Evolutionary conservation across 176 grass and related monocot species (phyloP).

Genomic region (Avena insularis): DNA sequence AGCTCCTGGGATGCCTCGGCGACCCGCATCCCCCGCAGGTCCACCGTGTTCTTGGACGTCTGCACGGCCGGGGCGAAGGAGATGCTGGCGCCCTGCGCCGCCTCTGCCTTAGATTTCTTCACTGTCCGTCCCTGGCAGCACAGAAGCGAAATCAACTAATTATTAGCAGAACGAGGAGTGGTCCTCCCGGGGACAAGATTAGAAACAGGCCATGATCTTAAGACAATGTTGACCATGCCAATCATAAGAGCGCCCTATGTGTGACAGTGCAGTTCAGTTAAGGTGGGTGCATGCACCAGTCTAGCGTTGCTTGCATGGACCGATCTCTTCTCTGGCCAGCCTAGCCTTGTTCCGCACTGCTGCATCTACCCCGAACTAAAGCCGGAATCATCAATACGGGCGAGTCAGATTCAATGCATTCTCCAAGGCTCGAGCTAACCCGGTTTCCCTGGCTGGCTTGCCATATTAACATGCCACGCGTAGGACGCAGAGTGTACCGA

Average conservation of each 20-base stretch:
- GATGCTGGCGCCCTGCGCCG: not conserved
- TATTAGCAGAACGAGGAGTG: not conserved
- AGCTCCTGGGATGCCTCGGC: slow-evolving; percentile 61
- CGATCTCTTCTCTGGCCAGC: slow-evolving; percentile 37
- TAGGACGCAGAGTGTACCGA: not conserved
- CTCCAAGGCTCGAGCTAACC: slow-evolving; percentile 41
- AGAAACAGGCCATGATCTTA: not conserved
- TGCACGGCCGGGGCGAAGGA: slow-evolving; percentile 64
- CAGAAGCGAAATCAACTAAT: not conserved
- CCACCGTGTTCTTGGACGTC: slow-evolving; percentile 75
- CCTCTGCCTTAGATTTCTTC: slow-evolving; percentile 20
- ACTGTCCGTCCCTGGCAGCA: slow-evolving; percentile 13
- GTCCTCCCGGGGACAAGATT: not conserved
- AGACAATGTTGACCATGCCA: not conserved
- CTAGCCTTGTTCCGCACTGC: slow-evolving; percentile 39
- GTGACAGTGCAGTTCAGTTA: slow-evolving; percentile 12
- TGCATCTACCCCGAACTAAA: slow-evolving; percentile 52
- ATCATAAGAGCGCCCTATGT: slow-evolving; percentile 29
- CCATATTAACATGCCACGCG: slow-evolving; percentile 25
- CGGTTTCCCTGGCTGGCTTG: slow-evolving; percentile 23
- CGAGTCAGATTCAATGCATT: slow-evolving; percentile 48
- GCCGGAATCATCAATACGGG: slow-evolving; percentile 26
- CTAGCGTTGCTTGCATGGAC: slow-evolving; percentile 41
- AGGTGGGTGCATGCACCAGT: slow-evolving; percentile 49
- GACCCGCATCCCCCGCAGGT: slow-evolving; percentile 62